Percentiles rank a stretch among this genome's conserved stretches.
These are phyloP conservation scores for Capsicum rhomboideum DNA, from an alignment of 257 asterid genomes.

Conservation along the genomic window DNA sequence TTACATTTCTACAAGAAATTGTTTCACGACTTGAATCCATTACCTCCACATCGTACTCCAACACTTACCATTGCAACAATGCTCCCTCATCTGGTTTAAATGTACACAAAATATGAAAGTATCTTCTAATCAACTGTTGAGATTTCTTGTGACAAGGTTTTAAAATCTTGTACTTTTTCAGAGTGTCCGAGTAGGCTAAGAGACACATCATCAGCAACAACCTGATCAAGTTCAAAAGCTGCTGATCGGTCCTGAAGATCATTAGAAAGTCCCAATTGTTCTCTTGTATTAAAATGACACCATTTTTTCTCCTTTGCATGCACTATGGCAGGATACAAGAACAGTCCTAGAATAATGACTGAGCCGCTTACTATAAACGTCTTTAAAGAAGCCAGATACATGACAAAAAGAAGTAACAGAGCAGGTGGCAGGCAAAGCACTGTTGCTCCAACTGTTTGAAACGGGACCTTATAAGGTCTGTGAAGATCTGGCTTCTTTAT, in stretches of 20 bases:
- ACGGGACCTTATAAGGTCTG: constrained; percentile 80
- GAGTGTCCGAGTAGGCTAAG: constrained; percentile 22
- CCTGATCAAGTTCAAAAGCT: constrained; percentile 11
- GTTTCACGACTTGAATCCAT: no score
- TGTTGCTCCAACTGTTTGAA: constrained; percentile 52
- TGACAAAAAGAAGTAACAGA: constrained; percentile 64
- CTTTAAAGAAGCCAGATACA: constrained; percentile 64
- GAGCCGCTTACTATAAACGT: constrained; percentile 62
- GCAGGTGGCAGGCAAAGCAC: constrained; percentile 76
- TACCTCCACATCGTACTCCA: neutral
- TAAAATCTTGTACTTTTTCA: neutral
- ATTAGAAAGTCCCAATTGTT: neutral
- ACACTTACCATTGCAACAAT: neutral
- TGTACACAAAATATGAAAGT: neutral
- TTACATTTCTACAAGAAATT: neutral
- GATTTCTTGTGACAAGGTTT: neutral
- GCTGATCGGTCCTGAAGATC: constrained; percentile 22
- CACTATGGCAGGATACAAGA: constrained; percentile 37
- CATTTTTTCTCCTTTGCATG: constrained; percentile 43
- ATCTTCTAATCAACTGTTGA: constrained; percentile 24
- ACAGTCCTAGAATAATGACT: constrained; percentile 48
- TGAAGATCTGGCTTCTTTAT: constrained; percentile 66
- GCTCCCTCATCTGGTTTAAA: neutral
- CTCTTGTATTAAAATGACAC: constrained; percentile 27
- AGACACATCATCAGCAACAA: constrained; percentile 21